A percentile compares a stretch with the other conserved stretches of the same genome.
Conservation (phyloP, 192 early-diverging fungal genomes). For the Chytriomyces hyalinus region DNA sequence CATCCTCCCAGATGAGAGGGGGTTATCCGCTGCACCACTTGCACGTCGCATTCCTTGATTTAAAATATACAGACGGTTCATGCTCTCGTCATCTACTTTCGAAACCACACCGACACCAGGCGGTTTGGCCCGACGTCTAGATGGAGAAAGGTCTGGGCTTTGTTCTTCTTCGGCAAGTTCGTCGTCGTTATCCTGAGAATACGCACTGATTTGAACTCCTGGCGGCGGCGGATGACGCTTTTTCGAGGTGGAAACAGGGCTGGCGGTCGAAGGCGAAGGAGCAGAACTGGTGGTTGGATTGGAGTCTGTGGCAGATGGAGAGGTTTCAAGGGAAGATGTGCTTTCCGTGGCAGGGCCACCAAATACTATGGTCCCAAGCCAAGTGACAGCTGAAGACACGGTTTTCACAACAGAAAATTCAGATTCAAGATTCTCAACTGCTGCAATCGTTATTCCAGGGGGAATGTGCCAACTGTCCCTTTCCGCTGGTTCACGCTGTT, state of each 20-base stretch:
- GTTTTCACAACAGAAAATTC: slow-evolving; percentile 8
- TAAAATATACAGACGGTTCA: neutral
- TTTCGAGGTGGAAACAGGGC: neutral
- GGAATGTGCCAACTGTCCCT: too few relatives aligned
- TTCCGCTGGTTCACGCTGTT: too few relatives aligned
- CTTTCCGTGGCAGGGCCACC: neutral
- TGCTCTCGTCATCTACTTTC: slow-evolving; percentile 3
- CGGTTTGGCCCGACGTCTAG: neutral
- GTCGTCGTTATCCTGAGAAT: neutral
- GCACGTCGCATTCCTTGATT: neutral
- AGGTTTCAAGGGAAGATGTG: neutral
- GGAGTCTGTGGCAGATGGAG: neutral
- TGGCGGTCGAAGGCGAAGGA: neutral
- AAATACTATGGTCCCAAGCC: slow-evolving; percentile 15
- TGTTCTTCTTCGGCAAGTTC: neutral
- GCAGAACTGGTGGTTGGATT: neutral
- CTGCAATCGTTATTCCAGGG: too few relatives aligned
- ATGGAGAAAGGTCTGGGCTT: neutral
- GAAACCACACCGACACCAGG: slow-evolving; percentile 16
- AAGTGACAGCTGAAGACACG: slow-evolving; percentile 1
- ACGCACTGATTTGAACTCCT: neutral
- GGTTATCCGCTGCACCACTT: neutral
- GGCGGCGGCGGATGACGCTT: neutral
- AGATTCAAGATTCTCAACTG: too few relatives aligned
- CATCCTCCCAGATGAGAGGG: neutral